These are phyloP conservation scores for Myxozyma udenii DNA, from an alignment of 805 yeast genomes.

Conservation along the genomic window DNA sequence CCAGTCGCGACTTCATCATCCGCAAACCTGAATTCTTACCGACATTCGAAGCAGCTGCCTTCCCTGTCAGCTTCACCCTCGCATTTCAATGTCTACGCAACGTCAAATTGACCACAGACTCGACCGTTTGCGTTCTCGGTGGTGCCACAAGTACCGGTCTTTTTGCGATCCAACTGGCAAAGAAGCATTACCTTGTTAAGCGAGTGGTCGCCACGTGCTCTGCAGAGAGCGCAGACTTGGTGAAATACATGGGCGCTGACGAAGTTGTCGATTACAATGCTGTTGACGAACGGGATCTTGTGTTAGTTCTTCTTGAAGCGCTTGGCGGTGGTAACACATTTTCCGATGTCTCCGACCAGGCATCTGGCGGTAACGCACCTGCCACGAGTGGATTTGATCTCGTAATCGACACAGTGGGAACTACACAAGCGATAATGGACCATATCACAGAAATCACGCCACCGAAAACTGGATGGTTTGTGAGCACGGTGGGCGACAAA, in stretches of 20 bases:
- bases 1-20: constrained; percentile 48
- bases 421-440: constrained; percentile 47
- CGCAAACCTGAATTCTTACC: constrained; percentile 50
- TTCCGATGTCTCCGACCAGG: not conserved
- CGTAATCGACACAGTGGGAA: constrained; percentile 66
- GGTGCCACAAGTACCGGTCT: constrained; percentile 71
- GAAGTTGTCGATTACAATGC: constrained; percentile 55
- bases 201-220: constrained; percentile 60
- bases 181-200: constrained; percentile 45
- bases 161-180: constrained; percentile 55
- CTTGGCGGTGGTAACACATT: constrained; percentile 13
- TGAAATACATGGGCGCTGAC: constrained; percentile 55
- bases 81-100: constrained; percentile 47
- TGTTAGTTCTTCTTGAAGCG: constrained; percentile 30
- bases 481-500: constrained; percentile 59
- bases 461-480: constrained; percentile 48
- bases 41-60: constrained; percentile 59
- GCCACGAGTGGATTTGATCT: constrained; percentile 49
- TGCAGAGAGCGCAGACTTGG: constrained; percentile 45
- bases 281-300: constrained; percentile 38
- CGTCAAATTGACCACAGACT: constrained; percentile 43
- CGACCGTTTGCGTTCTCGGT: constrained; percentile 63
- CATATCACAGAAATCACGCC: constrained; percentile 46
- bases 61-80: constrained; percentile 63
- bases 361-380: constrained; percentile 20